These are phyloP conservation scores for Ceratocystis eucalypticola DNA, from an alignment of 2,329 filamentous ascomycete genomes.

Conservation along the genomic window DNA sequence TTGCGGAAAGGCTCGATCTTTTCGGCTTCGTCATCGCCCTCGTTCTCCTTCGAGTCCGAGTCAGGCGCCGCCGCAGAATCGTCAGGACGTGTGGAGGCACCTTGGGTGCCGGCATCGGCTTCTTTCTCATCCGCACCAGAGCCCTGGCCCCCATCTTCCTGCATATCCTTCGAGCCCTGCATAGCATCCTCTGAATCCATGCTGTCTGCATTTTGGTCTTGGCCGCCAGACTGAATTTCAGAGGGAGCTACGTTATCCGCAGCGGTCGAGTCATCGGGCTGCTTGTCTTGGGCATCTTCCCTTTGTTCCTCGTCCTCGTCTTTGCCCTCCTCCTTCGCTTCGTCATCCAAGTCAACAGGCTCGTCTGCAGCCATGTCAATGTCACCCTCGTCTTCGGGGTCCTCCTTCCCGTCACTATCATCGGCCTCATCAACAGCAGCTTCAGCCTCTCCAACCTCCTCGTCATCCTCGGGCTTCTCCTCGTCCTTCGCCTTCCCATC, in stretches of 20 bases:
- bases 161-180: conserved; percentile 46
- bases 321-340: conserved; percentile 21
- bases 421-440: conserved; percentile 24
- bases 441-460: conserved; percentile 38
- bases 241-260: conserved; percentile 27
- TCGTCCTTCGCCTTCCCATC: conserved; percentile 50
- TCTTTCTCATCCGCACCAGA: conserved; percentile 52
- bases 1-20: conserved; percentile 73
- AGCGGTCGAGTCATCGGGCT: conserved; percentile 26
- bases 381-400: conserved; percentile 21
- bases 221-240: conserved; percentile 49
- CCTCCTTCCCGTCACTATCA: conserved; percentile 24
- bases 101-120: conserved; percentile 49
- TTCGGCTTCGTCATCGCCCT: conserved; percentile 34
- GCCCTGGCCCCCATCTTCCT: conserved; percentile 52
- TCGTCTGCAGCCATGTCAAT: conserved; percentile 20
- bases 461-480: conserved; percentile 39
- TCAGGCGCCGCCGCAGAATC: conserved; percentile 32
- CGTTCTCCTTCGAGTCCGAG: conserved; percentile 32
- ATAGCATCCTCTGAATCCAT: conserved; percentile 49
- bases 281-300: conserved; percentile 33
- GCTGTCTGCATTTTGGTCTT: conserved; percentile 40
- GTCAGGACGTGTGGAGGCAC: conserved; percentile 36
- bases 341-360: conserved; percentile 28
- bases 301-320: conserved; percentile 35